Evolutionary conservation across 2,329 filamentous ascomycete genomes (phyloP), one percentile per base, ranked within the genome.

Genomic region (Pseudocercospora fijiensis): DNA sequence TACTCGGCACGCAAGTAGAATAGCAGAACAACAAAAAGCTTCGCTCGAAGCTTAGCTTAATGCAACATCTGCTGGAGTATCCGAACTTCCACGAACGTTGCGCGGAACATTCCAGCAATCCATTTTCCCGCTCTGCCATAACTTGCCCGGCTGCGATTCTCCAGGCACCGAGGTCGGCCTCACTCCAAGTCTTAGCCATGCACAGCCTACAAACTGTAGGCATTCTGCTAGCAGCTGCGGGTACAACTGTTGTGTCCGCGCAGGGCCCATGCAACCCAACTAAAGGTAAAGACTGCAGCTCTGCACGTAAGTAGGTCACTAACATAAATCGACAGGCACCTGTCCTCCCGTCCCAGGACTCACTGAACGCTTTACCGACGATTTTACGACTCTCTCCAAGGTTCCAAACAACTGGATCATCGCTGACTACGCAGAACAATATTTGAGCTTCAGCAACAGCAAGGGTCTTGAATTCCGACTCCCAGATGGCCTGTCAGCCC

Each of bases 211-310:
- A 11, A 26, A 30, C 13, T 9, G 22, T 30, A n/a, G 20, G 22
- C 22, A 30, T n/a, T 53, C 49, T 53, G 22, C 24, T 53, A 18
- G 49, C 13, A n/a, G 16, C 16, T 30, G 26, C 49, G 22, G 20
- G 49, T 8, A 28, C 16, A 26, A 27, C 18, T 26, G n/a, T 57
- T 6, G 43, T 41, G 22, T 37, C 52, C 10, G 51, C 41, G 3
- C 60, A 57, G 20, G 37, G 43, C 20, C 51, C 51, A 57, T 62
- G 47, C 60, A 57, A 62, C 20, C 60, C 60, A 13, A 62, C 53
- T 7, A 43, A 49, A 37, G 45, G 56, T 45, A 20, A 10, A 18
- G 1, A n/a, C 9, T 16, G 22, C 27, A 33, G 2, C 16, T 45
- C 22, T 5, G 1, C 20, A 22, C 27, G 22, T 37, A 20, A 11